Base-by-base conservation (phyloP, 2,329 filamentous ascomycete species). In the Talaromyces marneffei region DNA sequence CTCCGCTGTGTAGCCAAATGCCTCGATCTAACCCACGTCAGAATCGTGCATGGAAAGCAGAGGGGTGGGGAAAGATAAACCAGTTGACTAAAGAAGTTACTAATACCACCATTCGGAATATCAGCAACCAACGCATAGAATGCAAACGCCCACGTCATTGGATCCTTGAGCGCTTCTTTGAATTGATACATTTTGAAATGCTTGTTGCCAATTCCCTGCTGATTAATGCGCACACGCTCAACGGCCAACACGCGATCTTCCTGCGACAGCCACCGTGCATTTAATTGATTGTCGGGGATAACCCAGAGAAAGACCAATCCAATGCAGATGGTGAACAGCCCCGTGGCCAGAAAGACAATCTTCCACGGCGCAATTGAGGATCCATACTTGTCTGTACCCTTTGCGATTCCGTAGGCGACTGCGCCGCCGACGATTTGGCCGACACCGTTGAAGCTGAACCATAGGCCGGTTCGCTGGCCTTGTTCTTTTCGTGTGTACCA, bases 401-500 rank as follows among this genome's bases (percentile, higher is more conserved):
- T 77, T 0, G 84, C 83, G 44, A 88, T 87, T 1, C 85, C 85
- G 65, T 88, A 88, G 0, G 85, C 84, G 0, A 88, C 74, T 1
- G 85, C 65, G 1, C 85, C 86, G 7, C 86, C 86, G 37, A 88
- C 78, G 16, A 88, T 85, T 70, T 86, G 85, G 0, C 82, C 85
- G 57, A 82, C 82, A 2, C 85, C 85, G 64, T 87, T 87, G 76
- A 87, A 88, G 55, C 78, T 82, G 74, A 89, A 89, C 87, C 87
- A 90, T 60, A 89, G 82, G 3, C 82, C 83, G 1, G 83, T 83
- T 8, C 87, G 77, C 0, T 79, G 76, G 1, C 84, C 85, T 74
- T 90, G 87, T 70, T 90, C 87, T 59, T 79, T 79, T 70, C 86
- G 86, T 0, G 88, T 90, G 67, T 89, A 91, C 87, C 87, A 90